phyloP scores from a whole-genome alignment of 257 asterid species.

The Jacaranda mimosifolia region DNA sequence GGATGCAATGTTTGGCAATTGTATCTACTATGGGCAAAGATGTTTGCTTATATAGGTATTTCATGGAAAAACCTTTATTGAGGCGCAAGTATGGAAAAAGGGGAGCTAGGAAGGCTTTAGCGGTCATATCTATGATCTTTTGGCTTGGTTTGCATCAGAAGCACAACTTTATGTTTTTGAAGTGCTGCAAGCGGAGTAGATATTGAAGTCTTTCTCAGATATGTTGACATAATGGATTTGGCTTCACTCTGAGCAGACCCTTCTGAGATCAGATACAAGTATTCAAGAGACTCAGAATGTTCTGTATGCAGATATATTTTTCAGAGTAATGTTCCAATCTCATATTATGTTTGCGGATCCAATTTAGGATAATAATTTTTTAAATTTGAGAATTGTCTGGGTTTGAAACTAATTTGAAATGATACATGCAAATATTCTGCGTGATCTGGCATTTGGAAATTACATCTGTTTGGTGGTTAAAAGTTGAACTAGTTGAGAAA shows the following conservation, averaged over 20 bases:
- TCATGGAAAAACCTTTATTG: not conserved
- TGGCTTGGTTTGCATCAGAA: not conserved
- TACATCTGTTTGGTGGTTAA: not conserved
- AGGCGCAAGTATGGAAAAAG: not conserved
- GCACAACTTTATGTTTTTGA: not conserved
- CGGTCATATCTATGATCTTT: not conserved
- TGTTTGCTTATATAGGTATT: constrained; percentile 5
- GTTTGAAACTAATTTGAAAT: not conserved
- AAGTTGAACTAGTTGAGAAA: not conserved
- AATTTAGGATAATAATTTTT: not conserved
- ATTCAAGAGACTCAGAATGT: not conserved
- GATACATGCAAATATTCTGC: not conserved
- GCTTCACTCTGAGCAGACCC: not conserved
- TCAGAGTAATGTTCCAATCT: not conserved
- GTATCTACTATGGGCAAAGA: not conserved
- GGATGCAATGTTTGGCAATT: not conserved
- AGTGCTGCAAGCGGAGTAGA: not conserved
- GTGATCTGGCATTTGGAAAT: not conserved
- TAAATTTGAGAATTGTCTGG: not conserved
- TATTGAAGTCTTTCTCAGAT: not conserved
- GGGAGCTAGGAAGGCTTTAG: not conserved
- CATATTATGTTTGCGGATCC: not conserved
- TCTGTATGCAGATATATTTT: not conserved
- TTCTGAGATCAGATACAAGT: constrained; percentile 1
- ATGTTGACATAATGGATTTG: not conserved